phyloP scores from a whole-genome alignment of 495 filamentous ascomycete species.

The Pyrenula massariospora region DNA sequence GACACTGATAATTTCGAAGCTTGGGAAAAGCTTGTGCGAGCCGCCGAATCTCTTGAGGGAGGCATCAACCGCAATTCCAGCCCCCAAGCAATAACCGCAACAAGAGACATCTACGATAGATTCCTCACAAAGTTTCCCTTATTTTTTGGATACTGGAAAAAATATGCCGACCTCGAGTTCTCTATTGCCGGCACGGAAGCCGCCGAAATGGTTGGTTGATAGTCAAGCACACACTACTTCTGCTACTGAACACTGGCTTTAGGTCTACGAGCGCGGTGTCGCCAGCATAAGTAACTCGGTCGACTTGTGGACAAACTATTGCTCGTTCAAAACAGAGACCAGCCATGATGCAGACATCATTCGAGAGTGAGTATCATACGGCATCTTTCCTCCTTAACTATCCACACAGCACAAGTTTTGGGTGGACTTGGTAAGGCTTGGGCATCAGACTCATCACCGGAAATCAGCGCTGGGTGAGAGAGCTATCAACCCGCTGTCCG shows the following conservation, averaged over 20 bases:
- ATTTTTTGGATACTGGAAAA: conserved; percentile 98
- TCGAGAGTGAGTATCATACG: conserved; percentile 90
- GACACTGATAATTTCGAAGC: conserved; percentile 87
- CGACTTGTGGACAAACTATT: conserved; percentile 95
- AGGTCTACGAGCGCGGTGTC: conserved; percentile 93
- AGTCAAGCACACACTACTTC: neutral
- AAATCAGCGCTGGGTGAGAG: conserved; percentile 45
- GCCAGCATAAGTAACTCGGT: conserved; percentile 89
- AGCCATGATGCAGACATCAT: conserved; percentile 89
- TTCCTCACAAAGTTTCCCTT: conserved; percentile 93
- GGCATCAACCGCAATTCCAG: conserved; percentile 94
- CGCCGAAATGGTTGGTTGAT: conserved; percentile 73
- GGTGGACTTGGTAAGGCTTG: conserved; percentile 15
- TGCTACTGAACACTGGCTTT: neutral
- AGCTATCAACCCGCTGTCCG: conserved; percentile 26
- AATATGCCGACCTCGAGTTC: conserved; percentile 97
- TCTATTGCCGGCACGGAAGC: conserved; percentile 93
- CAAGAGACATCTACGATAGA: conserved; percentile 75
- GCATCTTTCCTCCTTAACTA: conserved; percentile 46
- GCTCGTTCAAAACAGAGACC: conserved; percentile 92
- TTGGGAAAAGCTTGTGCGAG: conserved; percentile 86
- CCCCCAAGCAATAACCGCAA: conserved; percentile 79
- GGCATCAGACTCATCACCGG: conserved; percentile 10
- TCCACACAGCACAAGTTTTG: conserved; percentile 21
- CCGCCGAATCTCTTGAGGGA: conserved; percentile 75